phyloP scores from a whole-genome alignment of 2,329 filamentous ascomycete species.

The Penicillium olsonii region DNA sequence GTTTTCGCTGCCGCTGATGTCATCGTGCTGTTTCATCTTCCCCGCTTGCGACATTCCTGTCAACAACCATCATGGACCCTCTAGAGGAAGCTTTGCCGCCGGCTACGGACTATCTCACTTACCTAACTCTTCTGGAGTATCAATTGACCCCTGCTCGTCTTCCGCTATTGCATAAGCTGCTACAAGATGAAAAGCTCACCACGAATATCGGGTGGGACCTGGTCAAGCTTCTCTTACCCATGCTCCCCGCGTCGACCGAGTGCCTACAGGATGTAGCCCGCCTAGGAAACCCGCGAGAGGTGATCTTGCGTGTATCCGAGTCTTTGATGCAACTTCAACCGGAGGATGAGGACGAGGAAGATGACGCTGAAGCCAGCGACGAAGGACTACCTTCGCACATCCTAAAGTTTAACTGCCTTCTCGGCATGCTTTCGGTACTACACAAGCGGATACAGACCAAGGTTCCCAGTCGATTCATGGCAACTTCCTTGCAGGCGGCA shows the following conservation, averaged over 20 bases:
- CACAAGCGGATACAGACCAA: conserved; percentile 65
- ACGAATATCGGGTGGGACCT: conserved; percentile 68
- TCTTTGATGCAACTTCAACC: conserved; percentile 59
- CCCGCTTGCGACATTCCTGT: conserved; percentile 4
- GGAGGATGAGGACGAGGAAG: conserved; percentile 35
- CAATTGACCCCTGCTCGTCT: conserved; percentile 61
- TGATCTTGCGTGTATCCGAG: conserved; percentile 65
- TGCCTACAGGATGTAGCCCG: conserved; percentile 64
- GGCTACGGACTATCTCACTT: conserved; percentile 65
- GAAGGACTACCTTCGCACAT: conserved; percentile 19
- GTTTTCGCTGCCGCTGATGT: conserved; percentile 15
- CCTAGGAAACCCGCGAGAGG: conserved; percentile 65
- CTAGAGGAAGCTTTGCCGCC: conserved; percentile 62
- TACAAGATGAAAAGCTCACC: conserved; percentile 63
- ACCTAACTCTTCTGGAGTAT: conserved; percentile 66
- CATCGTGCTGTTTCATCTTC: conserved; percentile 11
- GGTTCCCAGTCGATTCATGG: conserved; percentile 64
- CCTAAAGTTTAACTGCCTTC: conserved; percentile 25
- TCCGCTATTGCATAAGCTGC: conserved; percentile 58
- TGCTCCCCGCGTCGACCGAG: conserved; percentile 59
- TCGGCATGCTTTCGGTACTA: conserved; percentile 57
- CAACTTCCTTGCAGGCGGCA: conserved; percentile 63
- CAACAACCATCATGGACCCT: conserved; percentile 42
- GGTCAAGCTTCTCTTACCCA: conserved; percentile 61
- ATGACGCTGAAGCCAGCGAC: conserved; percentile 30